These are phyloP conservation scores for Tricholoma furcatifolium DNA, from an alignment of 768 basidiomycete genomes.

Conservation along the genomic window DNA sequence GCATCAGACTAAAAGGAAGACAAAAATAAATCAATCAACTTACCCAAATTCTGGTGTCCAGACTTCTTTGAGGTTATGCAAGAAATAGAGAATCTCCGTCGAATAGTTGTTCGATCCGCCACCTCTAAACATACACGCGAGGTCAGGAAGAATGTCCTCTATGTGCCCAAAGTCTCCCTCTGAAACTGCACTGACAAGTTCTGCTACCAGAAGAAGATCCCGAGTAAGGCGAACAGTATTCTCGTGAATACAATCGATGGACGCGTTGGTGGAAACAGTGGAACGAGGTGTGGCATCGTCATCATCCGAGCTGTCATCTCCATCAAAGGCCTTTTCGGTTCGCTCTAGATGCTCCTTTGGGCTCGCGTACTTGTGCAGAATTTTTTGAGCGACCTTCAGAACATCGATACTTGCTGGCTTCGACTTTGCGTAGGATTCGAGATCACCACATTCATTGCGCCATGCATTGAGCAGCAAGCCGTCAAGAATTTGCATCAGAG, in stretches of 20 bases:
- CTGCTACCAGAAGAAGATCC: slow-evolving; percentile 28
- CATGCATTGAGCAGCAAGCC: slow-evolving; percentile 32
- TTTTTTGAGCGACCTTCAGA: too few relatives aligned
- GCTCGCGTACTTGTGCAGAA: neutral
- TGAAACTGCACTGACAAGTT: slow-evolving; percentile 24
- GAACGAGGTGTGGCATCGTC: neutral
- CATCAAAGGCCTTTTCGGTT: neutral
- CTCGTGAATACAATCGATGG: slow-evolving; percentile 17
- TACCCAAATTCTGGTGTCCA: slow-evolving; percentile 34
- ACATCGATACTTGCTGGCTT: too few relatives aligned
- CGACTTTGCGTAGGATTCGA: slow-evolving; percentile 22
- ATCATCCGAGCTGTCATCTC: neutral
- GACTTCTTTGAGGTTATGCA: slow-evolving; percentile 26
- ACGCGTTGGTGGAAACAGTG: neutral
- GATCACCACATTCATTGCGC: slow-evolving; percentile 17
- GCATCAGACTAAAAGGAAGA: too few relatives aligned
- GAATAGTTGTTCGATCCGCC: slow-evolving; percentile 31
- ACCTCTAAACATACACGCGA: slow-evolving; percentile 29
- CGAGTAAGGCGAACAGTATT: slow-evolving; percentile 27
- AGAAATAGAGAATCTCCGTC: slow-evolving; percentile 27
- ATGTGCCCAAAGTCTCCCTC: slow-evolving; percentile 31
- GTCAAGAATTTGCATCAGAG: slow-evolving; percentile 28
- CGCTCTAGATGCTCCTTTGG: neutral
- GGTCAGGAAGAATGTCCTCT: slow-evolving; percentile 25
- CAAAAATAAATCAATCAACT: slow-evolving; percentile 27